Base-by-base conservation (phyloP, 2,329 filamentous ascomycete species). In the Apiospora marii region DNA sequence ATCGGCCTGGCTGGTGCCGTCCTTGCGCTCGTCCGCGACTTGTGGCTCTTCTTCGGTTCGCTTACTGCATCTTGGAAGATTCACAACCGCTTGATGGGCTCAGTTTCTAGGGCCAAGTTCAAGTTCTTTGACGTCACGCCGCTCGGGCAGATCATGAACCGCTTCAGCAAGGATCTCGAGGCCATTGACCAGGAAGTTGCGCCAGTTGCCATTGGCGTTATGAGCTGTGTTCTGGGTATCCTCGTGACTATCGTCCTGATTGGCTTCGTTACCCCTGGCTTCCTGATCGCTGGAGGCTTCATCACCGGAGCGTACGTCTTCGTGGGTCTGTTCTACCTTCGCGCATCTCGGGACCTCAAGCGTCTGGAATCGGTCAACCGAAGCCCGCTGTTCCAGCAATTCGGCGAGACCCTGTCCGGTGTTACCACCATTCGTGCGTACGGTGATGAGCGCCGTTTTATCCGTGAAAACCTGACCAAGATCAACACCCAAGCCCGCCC, bases 371-470 rank as follows among this genome's bases (percentile, higher is more conserved):
- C 96, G 8, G 92, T 98, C 1, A 94, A 98, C 81, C 90, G 96
- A 79, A 98, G 95, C 81, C 96, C 96, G 1, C 86, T 99, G 8
- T 99, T 98, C 84, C 96, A 99, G 82, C 96, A 98, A 77, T 99
- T 99, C 77, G 96, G 96, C 75, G 96, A 99, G 85, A 98, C 97
- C 0, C 85, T 99, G 24, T 94, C 92, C 69, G 96, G 96, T 41
- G 96, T 99, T 82, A 97, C 96, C 3, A 99, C 96, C 0, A 99
- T 99, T 77, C 92, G 97, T 79, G 96, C 96, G 1, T 99, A 98
- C 78, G 95, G 96, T 48, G 96, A 98, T 77, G 95, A 98, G 82
- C 90, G 94, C 71, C 92, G 96, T 48, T 99, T 99, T 82, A 94
- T 98, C 76, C 90, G 95, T 27, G 96, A 99, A 79, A 99, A 98